Conservation (phyloP, 495 filamentous ascomycete species). For the Penicillium fimorum region DNA sequence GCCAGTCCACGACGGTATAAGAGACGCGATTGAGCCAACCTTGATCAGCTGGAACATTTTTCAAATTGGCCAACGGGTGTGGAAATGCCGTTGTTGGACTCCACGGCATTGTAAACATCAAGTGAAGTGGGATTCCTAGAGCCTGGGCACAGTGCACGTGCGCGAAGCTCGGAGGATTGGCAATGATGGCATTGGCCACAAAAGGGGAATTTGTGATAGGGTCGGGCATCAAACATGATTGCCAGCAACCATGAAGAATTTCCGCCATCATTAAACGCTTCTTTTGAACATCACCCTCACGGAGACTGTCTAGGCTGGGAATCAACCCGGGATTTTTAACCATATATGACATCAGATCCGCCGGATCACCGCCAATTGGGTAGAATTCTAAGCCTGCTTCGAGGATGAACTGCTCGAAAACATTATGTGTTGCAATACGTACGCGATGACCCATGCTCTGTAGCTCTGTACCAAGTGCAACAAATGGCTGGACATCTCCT, state of each 20-base stretch:
- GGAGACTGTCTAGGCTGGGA: not conserved
- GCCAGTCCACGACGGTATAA: conserved; percentile 52
- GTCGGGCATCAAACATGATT: conserved; percentile 48
- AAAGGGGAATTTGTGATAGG: conserved; percentile 51
- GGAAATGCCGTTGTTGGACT: conserved; percentile 49
- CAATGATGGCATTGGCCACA: conserved; percentile 57
- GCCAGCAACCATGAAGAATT: conserved; percentile 57
- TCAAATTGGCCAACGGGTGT: conserved; percentile 50
- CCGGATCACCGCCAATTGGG: not conserved
- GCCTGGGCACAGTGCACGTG: conserved; percentile 50
- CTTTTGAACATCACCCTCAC: conserved; percentile 16
- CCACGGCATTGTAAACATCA: conserved; percentile 60
- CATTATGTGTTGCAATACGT: not conserved
- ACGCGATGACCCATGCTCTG: conserved; percentile 43
- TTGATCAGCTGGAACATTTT: conserved; percentile 38
- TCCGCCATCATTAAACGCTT: conserved; percentile 43
- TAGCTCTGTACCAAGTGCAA: conserved; percentile 45
- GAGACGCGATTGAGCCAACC: conserved; percentile 50
- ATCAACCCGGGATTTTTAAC: not conserved
- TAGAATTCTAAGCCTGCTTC: not conserved
- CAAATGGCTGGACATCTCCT: conserved; percentile 48
- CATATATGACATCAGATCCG: not conserved
- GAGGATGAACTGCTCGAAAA: not conserved
- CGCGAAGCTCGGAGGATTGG: conserved; percentile 59
- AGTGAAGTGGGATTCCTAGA: conserved; percentile 48